phyloP scores from a whole-genome alignment of 805 yeast species.

The Nakazawaea peltata region DNA sequence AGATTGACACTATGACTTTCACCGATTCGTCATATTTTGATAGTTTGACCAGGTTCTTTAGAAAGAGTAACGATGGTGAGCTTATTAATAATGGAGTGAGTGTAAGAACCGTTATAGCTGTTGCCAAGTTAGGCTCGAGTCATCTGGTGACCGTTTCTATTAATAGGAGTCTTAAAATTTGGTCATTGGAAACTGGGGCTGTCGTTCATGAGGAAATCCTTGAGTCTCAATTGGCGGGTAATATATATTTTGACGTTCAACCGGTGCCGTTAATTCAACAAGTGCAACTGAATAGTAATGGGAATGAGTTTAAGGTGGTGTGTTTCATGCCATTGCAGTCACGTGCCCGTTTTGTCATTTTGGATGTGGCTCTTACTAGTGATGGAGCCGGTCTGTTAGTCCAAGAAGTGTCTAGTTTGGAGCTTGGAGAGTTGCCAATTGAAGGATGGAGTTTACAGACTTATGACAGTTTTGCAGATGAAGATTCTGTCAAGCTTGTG shows the following conservation, averaged over 20 bases:
- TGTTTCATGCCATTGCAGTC: too few relatives aligned
- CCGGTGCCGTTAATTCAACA: conserved; percentile 1
- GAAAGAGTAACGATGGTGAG: conserved; percentile 13
- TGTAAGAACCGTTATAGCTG: conserved; percentile 14
- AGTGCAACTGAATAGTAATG: too few relatives aligned
- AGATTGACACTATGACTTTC: conserved; percentile 28
- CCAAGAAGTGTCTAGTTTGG: too few relatives aligned
- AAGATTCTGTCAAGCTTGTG: too few relatives aligned
- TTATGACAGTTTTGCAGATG: too few relatives aligned
- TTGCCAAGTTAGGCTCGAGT: conserved; percentile 13
- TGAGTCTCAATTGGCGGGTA: conserved; percentile 13
- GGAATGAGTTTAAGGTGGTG: too few relatives aligned
- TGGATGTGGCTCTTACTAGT: too few relatives aligned
- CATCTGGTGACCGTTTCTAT: conserved; percentile 43
- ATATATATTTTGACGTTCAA: not conserved
- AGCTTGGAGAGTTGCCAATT: too few relatives aligned
- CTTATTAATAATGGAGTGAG: conserved; percentile 15
- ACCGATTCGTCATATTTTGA: conserved; percentile 42
- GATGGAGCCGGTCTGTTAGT: too few relatives aligned
- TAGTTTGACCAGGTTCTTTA: conserved; percentile 21
- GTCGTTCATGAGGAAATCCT: conserved; percentile 14
- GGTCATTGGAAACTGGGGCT: conserved; percentile 40
- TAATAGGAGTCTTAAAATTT: conserved; percentile 45
- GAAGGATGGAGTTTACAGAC: too few relatives aligned
- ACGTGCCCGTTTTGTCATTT: too few relatives aligned